Base-by-base conservation (phyloP, 2,329 filamentous ascomycete genomes). In the Diaporthe sp. region DNA sequence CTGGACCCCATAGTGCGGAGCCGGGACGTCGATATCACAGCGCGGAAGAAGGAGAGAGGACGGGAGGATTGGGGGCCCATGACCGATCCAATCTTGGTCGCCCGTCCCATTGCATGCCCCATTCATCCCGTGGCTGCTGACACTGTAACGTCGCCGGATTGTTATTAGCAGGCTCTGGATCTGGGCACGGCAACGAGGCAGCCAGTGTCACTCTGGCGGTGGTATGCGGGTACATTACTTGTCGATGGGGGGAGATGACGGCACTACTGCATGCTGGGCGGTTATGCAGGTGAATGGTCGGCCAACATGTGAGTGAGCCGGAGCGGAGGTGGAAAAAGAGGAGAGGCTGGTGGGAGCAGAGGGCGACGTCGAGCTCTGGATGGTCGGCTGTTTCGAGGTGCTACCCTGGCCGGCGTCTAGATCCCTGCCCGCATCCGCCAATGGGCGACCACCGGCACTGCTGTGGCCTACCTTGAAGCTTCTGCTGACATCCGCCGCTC, bases 191-290 rank as follows among this genome's bases (percentile, higher is more conserved):
- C 38, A 35, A 78, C 77, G 76, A 77, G 77, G 77, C 77, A 75
- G 78, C 78, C 77, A 77, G 76, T 79, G 77, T 78, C 78, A 72
- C 50, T 79, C 76, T 75, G 78, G 80, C 30, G 42, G 61, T 50
- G 61, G 64, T 52, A 38, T 71, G 57, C 40, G 33, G 33, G 45
- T 60, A 42, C 67, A 70, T 55, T 70, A 70, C 50, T 45, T 68
- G 64, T 68, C 22, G 64, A 54, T 40, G 64, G 64, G 45, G 42
- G 64, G 64, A 68, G 33, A 68, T 68, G 64, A 70, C 30, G 79
- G 80, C 80, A 78, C 80, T 78, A 80, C 82, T 83, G 83, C 83
- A 85, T 74, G 80, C 74, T 80, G 81, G 83, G 84, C 84, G 84
- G 84, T 78, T 86, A 86, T 82, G 81, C 80, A 80, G 77, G 76